Percentiles rank a stretch among this genome's conserved stretches.
These are phyloP conservation scores for Zasmidium angulare DNA, from an alignment of 2,329 filamentous ascomycete species.

Conservation along the genomic window DNA sequence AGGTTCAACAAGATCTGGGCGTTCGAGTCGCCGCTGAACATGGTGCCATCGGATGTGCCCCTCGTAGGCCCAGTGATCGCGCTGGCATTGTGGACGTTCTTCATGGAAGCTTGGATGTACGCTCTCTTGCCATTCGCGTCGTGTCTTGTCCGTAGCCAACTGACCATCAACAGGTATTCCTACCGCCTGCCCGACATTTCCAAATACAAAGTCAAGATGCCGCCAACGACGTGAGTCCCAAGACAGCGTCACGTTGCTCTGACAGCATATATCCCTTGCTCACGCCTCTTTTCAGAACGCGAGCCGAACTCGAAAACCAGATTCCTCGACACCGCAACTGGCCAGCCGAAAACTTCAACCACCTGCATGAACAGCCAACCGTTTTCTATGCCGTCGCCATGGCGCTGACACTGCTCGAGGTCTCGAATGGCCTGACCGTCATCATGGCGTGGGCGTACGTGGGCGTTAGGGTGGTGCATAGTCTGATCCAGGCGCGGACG, in stretches of 20 bases:
- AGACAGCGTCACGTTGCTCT: background rate
- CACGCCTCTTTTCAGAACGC: background rate
- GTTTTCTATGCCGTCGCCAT: slow-evolving; percentile 45
- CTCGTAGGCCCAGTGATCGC: slow-evolving; percentile 16
- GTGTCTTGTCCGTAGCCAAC: background rate
- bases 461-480: slow-evolving; percentile 41
- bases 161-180: slow-evolving; percentile 11
- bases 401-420: slow-evolving; percentile 36
- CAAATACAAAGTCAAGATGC: slow-evolving; percentile 18
- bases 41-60: slow-evolving; percentile 6
- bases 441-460: slow-evolving; percentile 46
- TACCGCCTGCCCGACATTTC: slow-evolving; percentile 16
- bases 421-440: slow-evolving; percentile 30
- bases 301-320: slow-evolving; percentile 6
- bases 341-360: slow-evolving; percentile 23
- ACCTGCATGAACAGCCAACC: slow-evolving; percentile 24
- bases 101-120: slow-evolving; percentile 19
- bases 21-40: background rate
- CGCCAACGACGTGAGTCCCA: slow-evolving; percentile 4
- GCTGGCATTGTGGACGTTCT: slow-evolving; percentile 15
- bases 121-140: background rate
- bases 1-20: no score
- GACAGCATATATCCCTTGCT: no score
- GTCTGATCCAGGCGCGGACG: slow-evolving; percentile 39
- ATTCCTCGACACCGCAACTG: slow-evolving; percentile 16